Percentiles rank a stretch among this genome's conserved stretches.
These are phyloP conservation scores for Brassica nigra DNA, from an alignment of 345 rosid species.

Conservation along the genomic window DNA sequence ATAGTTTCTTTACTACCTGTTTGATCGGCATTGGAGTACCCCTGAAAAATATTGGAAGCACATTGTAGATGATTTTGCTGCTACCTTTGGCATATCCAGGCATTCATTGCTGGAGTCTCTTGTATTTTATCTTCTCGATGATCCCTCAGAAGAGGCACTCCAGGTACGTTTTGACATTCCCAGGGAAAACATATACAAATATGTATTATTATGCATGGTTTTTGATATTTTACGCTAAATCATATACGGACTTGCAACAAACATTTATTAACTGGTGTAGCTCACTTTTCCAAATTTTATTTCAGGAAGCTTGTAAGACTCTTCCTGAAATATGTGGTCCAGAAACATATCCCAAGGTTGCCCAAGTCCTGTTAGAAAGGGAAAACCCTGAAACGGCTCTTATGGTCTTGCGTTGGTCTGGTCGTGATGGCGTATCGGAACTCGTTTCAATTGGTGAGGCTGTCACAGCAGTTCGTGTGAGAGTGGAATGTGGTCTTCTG, in stretches of 20 bases:
- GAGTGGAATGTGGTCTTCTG: slow-evolving; percentile 88
- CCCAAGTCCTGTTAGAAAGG: slow-evolving; percentile 90
- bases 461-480: slow-evolving; percentile 80
- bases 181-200: background rate
- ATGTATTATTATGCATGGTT: slow-evolving; percentile 11
- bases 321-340: slow-evolving; percentile 92
- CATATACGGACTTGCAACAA: background rate
- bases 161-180: slow-evolving; percentile 51
- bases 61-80: slow-evolving; percentile 82
- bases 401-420: slow-evolving; percentile 91
- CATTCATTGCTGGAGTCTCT: slow-evolving; percentile 84
- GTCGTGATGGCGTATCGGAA: slow-evolving; percentile 70
- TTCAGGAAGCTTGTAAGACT: slow-evolving; percentile 79
- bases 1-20: slow-evolving; percentile 90
- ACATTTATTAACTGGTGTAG: slow-evolving; percentile 7
- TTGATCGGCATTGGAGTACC: slow-evolving; percentile 85
- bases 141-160: slow-evolving; percentile 73
- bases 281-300: slow-evolving; percentile 37
- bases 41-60: slow-evolving; percentile 75
- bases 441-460: slow-evolving; percentile 76
- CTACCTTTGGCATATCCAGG: slow-evolving; percentile 67
- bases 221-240: background rate
- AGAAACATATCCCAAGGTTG: slow-evolving; percentile 84
- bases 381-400: slow-evolving; percentile 77
- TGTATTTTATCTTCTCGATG: slow-evolving; percentile 89